Conservation (phyloP, 495 filamentous ascomycete genomes). For the Staphylotrichum longicolle region DNA sequence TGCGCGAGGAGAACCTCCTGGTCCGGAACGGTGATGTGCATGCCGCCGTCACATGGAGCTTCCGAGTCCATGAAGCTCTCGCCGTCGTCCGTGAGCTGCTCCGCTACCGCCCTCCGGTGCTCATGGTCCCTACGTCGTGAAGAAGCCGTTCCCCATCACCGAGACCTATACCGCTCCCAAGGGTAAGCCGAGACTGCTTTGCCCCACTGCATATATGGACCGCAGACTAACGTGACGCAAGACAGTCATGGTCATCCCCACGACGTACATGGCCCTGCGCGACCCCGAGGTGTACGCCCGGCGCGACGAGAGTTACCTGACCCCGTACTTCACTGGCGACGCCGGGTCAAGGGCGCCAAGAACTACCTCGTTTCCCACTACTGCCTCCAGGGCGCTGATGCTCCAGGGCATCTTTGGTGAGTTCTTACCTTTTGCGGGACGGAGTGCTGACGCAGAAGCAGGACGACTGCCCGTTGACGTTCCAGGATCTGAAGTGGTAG, state of each 20-base stretch:
- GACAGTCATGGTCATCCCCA: conserved; percentile 81
- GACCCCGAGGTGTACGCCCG: conserved; percentile 91
- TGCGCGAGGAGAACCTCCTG: conserved; percentile 86
- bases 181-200: conserved; percentile 38
- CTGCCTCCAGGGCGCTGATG: conserved; percentile 92
- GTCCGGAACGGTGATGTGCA: conserved; percentile 74
- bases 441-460: conserved; percentile 27
- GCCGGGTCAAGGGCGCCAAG: conserved; percentile 82
- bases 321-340: conserved; percentile 87
- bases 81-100: conserved; percentile 92
- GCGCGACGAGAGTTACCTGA: no score
- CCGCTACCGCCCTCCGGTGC: conserved; percentile 91
- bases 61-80: conserved; percentile 78
- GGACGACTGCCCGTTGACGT: conserved; percentile 68
- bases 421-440: no score
- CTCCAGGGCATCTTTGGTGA: no score
- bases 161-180: conserved; percentile 87
- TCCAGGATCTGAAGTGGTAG: conserved; percentile 49
- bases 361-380: conserved; percentile 99
- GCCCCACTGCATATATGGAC: not conserved
- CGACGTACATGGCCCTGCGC: conserved; percentile 84
- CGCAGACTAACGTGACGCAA: not conserved
- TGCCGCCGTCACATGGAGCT: conserved; percentile 73
- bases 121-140: conserved; percentile 95
- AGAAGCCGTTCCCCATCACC: conserved; percentile 93